Evolutionary conservation across 345 rosid genomes (phyloP).

Genomic region (Salix koriyanagi): DNA sequence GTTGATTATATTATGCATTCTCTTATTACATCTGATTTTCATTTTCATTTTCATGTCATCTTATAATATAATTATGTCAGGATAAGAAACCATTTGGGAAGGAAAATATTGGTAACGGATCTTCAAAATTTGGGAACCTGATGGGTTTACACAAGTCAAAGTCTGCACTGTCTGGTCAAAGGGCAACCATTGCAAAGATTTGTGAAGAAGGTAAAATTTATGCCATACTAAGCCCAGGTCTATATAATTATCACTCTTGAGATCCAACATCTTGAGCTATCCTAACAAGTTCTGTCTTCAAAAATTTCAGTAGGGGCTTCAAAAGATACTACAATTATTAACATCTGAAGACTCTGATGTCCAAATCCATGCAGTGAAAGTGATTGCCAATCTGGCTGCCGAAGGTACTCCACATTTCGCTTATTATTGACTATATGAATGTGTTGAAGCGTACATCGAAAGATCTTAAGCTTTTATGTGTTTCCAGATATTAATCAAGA

Average conservation of each 20-base stretch:
- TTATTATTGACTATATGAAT: background rate
- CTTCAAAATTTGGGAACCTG: conserved; percentile 36
- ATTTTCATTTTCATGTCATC: conserved; percentile 1
- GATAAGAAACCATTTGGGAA: conserved; percentile 44
- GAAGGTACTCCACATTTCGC: conserved; percentile 55
- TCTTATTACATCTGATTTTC: background rate
- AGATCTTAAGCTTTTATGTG: background rate
- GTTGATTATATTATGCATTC: conserved; percentile 23
- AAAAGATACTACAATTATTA: conserved; percentile 71
- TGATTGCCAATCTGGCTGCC: conserved; percentile 93
- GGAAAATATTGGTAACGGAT: conserved; percentile 49
- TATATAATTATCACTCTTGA: background rate
- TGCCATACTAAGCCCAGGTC: background rate
- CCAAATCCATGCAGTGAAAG: conserved; percentile 89
- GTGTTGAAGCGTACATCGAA: background rate
- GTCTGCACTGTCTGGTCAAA: conserved; percentile 61
- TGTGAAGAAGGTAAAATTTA: conserved; percentile 77
- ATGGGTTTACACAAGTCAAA: conserved; percentile 50
- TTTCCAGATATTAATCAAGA: conserved; percentile 72
- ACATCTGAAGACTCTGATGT: conserved; percentile 79
- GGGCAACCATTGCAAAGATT: conserved; percentile 82
- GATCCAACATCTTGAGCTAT: background rate
- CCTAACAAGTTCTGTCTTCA: conserved; percentile 2
- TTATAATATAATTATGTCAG: conserved; percentile 29
- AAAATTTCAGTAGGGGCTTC: conserved; percentile 66